Evolutionary conservation across 352 stramenopile genomes (phyloP).

Genomic region (Thalassiosira delicatula): DNA sequence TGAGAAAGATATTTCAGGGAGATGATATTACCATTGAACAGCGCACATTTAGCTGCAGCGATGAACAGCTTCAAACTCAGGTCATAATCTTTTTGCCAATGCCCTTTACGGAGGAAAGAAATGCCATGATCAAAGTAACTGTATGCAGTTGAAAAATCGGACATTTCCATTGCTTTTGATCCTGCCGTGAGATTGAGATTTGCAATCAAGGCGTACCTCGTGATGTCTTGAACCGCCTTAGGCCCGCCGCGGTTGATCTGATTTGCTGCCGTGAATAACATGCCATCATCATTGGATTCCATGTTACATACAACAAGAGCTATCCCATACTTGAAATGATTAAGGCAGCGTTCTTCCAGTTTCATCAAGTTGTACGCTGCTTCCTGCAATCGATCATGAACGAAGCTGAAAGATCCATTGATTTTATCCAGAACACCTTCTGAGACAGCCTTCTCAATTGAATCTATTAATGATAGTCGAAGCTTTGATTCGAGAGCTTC

Average conservation of each 20-base stretch:
- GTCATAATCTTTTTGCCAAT: slow-evolving; percentile 30
- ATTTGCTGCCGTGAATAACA: slow-evolving; percentile 35
- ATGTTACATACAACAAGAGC: slow-evolving; percentile 9
- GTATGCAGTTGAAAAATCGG: slow-evolving; percentile 34
- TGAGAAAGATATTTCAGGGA: slow-evolving; percentile 26
- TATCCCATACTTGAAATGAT: slow-evolving; percentile 9
- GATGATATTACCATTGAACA: slow-evolving; percentile 12
- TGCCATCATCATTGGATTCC: slow-evolving; percentile 9
- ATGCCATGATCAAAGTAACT: slow-evolving; percentile 39
- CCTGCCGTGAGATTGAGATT: slow-evolving; percentile 31
- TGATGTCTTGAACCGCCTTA: background rate
- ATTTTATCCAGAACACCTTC: slow-evolving; percentile 34
- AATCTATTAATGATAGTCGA: slow-evolving; percentile 10
- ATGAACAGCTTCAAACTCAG: slow-evolving; percentile 41
- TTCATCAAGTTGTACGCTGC: slow-evolving; percentile 3
- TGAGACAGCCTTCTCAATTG: slow-evolving; percentile 15
- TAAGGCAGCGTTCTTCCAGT: background rate
- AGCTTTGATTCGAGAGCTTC: slow-evolving; percentile 8
- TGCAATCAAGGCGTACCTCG: slow-evolving; percentile 11
- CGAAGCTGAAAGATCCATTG: slow-evolving; percentile 34
- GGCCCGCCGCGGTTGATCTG: slow-evolving; percentile 28
- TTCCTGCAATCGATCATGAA: slow-evolving; percentile 42
- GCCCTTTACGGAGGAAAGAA: slow-evolving; percentile 24
- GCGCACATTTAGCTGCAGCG: slow-evolving; percentile 17
- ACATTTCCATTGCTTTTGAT: slow-evolving; percentile 19